Conservation (phyloP, 768 basidiomycete genomes). For the Podaxis carcinomalis region DNA sequence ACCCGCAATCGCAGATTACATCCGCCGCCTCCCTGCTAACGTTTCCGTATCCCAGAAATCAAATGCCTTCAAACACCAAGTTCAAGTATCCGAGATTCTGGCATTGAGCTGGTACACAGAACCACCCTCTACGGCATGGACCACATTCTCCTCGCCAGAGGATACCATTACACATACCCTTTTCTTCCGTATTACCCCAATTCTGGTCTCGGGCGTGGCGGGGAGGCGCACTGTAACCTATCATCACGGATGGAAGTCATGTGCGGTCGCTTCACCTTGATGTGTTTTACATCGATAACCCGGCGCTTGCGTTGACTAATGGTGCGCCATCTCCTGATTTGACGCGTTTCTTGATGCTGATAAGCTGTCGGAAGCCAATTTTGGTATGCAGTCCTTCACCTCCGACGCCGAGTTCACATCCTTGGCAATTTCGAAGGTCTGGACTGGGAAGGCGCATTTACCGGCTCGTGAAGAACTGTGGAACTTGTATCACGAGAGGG, state of each 20-base stretch:
- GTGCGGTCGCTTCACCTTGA: conserved; percentile 37
- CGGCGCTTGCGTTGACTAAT: conserved; percentile 36
- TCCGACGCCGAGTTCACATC: conserved; percentile 32
- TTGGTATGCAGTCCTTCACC: conserved; percentile 35
- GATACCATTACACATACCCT: conserved; percentile 41
- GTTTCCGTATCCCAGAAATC: conserved; percentile 38
- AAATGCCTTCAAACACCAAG: conserved; percentile 26
- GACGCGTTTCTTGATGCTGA: neutral
- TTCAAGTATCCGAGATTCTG: conserved; percentile 18
- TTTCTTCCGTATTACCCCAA: conserved; percentile 39
- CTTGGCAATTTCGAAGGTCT: conserved; percentile 33
- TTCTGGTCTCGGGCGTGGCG: conserved; percentile 19
- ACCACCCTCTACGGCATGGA: conserved; percentile 32
- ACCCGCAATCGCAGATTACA: conserved; percentile 14
- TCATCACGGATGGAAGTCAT: conserved; percentile 37
- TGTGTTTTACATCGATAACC: conserved; percentile 40
- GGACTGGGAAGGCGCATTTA: conserved; percentile 31
- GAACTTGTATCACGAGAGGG: conserved; percentile 25
- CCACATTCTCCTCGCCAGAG: conserved; percentile 34
- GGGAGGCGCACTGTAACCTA: conserved; percentile 22
- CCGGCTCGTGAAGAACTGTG: conserved; percentile 28
- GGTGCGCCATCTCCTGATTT: conserved; percentile 18
- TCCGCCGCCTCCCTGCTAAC: conserved; percentile 26
- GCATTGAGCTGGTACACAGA: conserved; percentile 34
- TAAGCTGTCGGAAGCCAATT: conserved; percentile 24